Evolutionary conservation across 2,329 filamentous ascomycete species (phyloP).

Genomic region (Paraphoma chrysanthemicola): DNA sequence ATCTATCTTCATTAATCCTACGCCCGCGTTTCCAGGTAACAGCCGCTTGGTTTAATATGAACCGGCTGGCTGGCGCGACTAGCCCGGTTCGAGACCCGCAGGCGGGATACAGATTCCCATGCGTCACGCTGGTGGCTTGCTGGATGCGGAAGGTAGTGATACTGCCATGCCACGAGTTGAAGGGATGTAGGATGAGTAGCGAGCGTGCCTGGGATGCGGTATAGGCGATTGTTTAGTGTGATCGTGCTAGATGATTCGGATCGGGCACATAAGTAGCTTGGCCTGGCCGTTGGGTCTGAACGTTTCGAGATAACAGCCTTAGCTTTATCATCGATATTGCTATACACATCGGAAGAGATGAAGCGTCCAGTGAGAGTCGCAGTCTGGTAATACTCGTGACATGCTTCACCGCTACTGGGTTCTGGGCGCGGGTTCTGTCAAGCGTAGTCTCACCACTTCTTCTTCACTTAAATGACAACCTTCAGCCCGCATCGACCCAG

Average conservation of each 20-base stretch:
- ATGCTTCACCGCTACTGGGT: background rate
- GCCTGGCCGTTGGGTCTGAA: background rate
- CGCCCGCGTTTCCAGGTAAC: constrained; percentile 10
- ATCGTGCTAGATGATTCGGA: constrained; percentile 1
- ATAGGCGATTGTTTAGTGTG: constrained; percentile 7
- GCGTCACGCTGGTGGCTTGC: background rate
- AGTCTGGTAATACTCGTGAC: background rate
- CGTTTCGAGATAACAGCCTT: background rate
- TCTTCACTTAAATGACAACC: background rate
- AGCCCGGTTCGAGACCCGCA: background rate
- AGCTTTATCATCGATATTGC: constrained; percentile 1
- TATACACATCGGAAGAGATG: background rate
- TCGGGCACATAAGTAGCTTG: background rate
- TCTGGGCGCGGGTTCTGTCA: no score
- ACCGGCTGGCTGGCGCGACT: constrained; percentile 6
- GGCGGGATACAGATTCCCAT: background rate
- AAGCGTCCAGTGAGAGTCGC: background rate
- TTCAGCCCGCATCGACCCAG: background rate
- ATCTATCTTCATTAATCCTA: constrained; percentile 8
- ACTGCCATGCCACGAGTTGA: background rate
- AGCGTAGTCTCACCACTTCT: background rate
- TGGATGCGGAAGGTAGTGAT: constrained; percentile 1
- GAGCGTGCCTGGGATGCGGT: background rate
- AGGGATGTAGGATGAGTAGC: background rate
- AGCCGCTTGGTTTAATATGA: constrained; percentile 1